phyloP scores from a whole-genome alignment of 148 eudicot genomes.

The Spergularia marina region DNA sequence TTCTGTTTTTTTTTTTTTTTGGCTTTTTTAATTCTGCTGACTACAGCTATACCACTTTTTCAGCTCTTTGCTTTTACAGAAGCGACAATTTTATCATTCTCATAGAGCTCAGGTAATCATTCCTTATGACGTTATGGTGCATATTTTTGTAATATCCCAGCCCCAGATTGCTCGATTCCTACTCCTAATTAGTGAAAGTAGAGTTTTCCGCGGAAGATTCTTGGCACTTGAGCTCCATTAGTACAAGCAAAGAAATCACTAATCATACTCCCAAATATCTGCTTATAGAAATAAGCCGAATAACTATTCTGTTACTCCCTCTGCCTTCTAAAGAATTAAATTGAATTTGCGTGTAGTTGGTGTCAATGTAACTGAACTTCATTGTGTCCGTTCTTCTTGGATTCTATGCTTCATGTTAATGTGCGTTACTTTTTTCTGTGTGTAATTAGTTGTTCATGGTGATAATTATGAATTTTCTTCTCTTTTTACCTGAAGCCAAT shows the following conservation, averaged over 20 bases:
- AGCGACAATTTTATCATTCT: conserved; percentile 92
- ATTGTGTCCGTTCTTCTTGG: not conserved
- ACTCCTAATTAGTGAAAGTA: not conserved
- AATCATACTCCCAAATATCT: too few relatives aligned
- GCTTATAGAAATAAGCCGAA: too few relatives aligned
- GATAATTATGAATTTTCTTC: not conserved
- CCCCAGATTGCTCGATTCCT: not conserved
- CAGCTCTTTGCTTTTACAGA: conserved; percentile 79
- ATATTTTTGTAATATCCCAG: not conserved
- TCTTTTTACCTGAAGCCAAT: conserved; percentile 57
- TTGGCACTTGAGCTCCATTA: too few relatives aligned
- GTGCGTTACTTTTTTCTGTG: not conserved
- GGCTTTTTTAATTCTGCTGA: not conserved
- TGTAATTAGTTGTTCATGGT: not conserved
- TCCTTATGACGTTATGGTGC: not conserved
- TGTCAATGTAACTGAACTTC: not conserved
- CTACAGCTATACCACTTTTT: conserved; percentile 9
- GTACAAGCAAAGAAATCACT: too few relatives aligned
- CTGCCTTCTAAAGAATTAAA: too few relatives aligned
- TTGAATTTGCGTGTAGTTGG: too few relatives aligned
- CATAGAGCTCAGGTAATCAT: conserved; percentile 89
- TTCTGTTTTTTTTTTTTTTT: conserved; percentile 7
- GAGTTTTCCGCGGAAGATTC: too few relatives aligned
- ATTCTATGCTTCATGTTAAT: not conserved
- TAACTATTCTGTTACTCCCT: too few relatives aligned